Conservation (phyloP, 371 early-diverging fungal genomes). For the Syncephalastrum racemosum region DNA sequence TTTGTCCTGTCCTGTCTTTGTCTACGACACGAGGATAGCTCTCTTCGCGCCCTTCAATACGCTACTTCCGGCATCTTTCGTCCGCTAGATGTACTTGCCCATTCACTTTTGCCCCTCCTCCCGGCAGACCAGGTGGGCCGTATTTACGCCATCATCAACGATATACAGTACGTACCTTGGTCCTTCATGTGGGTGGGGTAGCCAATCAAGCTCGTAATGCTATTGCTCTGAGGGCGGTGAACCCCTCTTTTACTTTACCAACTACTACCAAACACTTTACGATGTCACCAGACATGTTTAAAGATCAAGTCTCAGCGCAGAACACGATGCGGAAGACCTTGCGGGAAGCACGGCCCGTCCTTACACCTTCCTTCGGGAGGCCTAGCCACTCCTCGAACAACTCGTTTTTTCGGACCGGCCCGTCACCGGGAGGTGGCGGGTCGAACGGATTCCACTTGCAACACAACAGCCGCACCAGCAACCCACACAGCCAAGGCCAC, state of each 20-base stretch:
- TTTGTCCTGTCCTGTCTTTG: too few relatives aligned
- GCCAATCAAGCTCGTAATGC: constrained; percentile 11
- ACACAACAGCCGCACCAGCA: too few relatives aligned
- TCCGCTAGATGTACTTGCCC: constrained; percentile 10
- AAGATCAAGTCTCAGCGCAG: neutral
- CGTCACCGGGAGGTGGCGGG: neutral
- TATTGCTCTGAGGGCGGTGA: constrained; percentile 12
- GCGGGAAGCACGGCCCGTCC: constrained; percentile 3
- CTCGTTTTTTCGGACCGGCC: neutral
- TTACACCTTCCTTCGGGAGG: neutral
- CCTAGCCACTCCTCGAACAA: too few relatives aligned
- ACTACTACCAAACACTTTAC: neutral
- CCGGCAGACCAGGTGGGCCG: constrained; percentile 6
- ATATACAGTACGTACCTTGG: constrained; percentile 9
- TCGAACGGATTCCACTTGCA: neutral
- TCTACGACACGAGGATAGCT: constrained; percentile 1
- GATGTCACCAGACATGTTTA: neutral
- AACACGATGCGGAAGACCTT: neutral
- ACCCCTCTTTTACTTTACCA: constrained; percentile 3
- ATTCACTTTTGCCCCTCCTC: constrained; percentile 3
- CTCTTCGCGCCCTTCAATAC: constrained; percentile 16
- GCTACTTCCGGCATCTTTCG: constrained; percentile 6
- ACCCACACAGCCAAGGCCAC: too few relatives aligned
- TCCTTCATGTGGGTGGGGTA: constrained; percentile 8
- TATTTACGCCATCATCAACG: constrained; percentile 7